Conservation (phyloP, 257 asterid genomes). For the Solanum virginianum region DNA sequence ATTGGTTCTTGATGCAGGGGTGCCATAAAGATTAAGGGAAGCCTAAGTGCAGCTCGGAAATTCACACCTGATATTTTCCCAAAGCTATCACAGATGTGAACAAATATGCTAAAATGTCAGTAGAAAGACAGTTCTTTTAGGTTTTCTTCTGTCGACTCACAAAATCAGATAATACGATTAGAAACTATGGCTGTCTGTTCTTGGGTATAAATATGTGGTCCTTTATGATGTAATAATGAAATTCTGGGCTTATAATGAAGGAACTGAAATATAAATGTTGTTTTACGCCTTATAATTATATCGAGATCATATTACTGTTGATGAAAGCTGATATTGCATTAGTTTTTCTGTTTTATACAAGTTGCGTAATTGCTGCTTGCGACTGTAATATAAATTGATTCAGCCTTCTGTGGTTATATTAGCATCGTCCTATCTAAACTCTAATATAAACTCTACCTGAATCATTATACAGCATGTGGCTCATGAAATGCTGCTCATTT, state of each 20-base stretch:
- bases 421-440: neutral
- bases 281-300: neutral
- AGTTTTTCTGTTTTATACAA: neutral
- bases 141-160: neutral
- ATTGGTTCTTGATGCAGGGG: slow-evolving; percentile 44
- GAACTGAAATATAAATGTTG: neutral
- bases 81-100: slow-evolving; percentile 87
- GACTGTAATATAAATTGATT: neutral
- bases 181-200: neutral
- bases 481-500: neutral
- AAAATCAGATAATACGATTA: neutral
- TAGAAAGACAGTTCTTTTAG: neutral
- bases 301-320: neutral
- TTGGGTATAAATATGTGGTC: neutral
- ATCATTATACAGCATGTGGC: neutral
- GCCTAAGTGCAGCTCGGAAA: slow-evolving; percentile 83
- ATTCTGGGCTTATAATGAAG: neutral
- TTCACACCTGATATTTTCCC: slow-evolving; percentile 95
- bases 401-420: neutral
- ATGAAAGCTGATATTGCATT: neutral
- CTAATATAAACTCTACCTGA: neutral
- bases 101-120: neutral
- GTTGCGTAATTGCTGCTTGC: neutral
- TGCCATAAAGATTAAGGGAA: slow-evolving; percentile 78
- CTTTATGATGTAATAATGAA: neutral